A percentile compares a stretch with the other conserved stretches of the same genome.
These are phyloP conservation scores for Saposhnikovia divaricata DNA, from an alignment of 129 eudicot genomes.

Conservation along the genomic window DNA sequence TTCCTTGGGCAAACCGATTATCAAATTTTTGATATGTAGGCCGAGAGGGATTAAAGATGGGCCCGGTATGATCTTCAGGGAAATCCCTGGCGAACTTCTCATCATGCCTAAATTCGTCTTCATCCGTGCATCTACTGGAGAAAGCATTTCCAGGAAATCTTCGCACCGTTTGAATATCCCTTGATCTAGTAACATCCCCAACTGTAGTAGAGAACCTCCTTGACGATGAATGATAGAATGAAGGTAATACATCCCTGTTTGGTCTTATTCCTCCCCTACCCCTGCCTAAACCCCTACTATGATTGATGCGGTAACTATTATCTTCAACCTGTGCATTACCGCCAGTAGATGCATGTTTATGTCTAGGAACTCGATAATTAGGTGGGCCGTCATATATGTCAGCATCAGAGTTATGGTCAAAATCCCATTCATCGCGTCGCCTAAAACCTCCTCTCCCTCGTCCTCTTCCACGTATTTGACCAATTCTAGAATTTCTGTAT, in stretches of 20 bases:
- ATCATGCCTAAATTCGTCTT: constrained; percentile 19
- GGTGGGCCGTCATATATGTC: constrained; percentile 22
- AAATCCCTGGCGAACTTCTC: constrained; percentile 29
- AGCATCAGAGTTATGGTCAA: constrained; percentile 26
- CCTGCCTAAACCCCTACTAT: constrained; percentile 13
- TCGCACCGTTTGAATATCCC: constrained; percentile 17
- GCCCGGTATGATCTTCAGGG: constrained; percentile 25
- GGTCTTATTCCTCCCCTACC: constrained; percentile 31
- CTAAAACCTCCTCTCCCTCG: constrained; percentile 27
- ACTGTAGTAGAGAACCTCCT: constrained; percentile 33
- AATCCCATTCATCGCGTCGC: constrained; percentile 30
- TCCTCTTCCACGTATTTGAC: constrained; percentile 26
- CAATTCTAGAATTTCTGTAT: constrained; percentile 25
- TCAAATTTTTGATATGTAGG: constrained; percentile 23
- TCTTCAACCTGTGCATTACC: constrained; percentile 25
- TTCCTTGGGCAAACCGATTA: constrained; percentile 25
- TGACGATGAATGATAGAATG: constrained; percentile 20
- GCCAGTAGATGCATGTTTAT: constrained; percentile 21
- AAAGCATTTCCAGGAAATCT: constrained; percentile 29
- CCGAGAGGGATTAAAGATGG: constrained; percentile 22
- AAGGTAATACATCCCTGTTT: constrained; percentile 26
- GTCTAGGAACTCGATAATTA: constrained; percentile 30
- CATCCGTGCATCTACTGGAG: constrained; percentile 20
- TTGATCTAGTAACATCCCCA: constrained; percentile 25
- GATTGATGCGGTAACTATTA: constrained; percentile 19